Evolutionary conservation across 306 rosid species (phyloP).

Genomic region (Adenanthera pavonina): DNA sequence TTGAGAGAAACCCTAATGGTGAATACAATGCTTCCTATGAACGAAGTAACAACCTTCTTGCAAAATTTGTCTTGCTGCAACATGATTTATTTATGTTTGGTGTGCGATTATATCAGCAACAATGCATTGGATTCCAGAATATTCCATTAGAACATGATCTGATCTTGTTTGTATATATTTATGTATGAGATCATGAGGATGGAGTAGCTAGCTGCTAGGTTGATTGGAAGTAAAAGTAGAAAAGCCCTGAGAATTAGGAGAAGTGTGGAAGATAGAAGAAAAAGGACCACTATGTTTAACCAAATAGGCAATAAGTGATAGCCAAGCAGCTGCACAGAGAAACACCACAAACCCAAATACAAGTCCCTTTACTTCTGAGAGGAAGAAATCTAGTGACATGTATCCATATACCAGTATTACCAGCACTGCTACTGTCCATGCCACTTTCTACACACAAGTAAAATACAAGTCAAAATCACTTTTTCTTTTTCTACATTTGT

Average conservation of each 20-base stretch:
- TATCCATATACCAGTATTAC: constrained; percentile 55
- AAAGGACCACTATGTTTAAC: constrained; percentile 53
- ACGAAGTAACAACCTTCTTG: no score
- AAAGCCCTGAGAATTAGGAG: constrained; percentile 50
- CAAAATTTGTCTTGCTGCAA: no score
- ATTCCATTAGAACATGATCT: no score
- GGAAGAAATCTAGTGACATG: constrained; percentile 52
- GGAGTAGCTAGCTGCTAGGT: not conserved
- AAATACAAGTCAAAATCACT: not conserved
- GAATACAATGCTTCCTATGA: no score
- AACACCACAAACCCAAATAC: constrained; percentile 49
- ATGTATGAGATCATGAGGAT: no score
- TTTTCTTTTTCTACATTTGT: no score
- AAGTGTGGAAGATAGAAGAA: constrained; percentile 38
- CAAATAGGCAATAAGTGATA: constrained; percentile 48
- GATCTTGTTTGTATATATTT: no score
- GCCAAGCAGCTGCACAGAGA: constrained; percentile 47
- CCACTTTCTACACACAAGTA: constrained; percentile 41
- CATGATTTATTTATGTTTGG: no score
- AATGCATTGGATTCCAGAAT: no score
- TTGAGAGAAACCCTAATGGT: no score
- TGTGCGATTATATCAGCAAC: no score
- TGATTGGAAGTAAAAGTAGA: constrained; percentile 37
- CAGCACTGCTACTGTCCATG: constrained; percentile 54
- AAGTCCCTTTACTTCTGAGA: constrained; percentile 50